Base-by-base conservation (phyloP, 345 rosid genomes). In the Brassica incana region DNA sequence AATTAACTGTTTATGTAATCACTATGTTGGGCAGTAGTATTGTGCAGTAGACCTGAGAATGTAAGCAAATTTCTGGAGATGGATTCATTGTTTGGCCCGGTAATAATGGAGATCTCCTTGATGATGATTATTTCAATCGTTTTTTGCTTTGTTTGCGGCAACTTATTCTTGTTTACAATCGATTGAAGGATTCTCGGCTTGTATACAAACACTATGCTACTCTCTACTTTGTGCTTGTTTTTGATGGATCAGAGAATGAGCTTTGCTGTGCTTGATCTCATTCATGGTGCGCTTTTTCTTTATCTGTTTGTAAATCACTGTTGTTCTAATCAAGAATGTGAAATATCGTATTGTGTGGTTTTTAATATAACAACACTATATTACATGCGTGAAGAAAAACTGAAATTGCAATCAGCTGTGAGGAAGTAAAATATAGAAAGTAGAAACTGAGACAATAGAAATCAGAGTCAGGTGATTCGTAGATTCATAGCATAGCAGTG, bases 211-310 rank as follows among this genome's bases (percentile, higher is more conserved):
- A 93, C 80, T 93, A 74, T 58, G 97, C 99, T 20, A 93, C 99
- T 77, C 89, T 95, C 30, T 93, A 95, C 80, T 89, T 95, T 63
- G 92, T 93, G 25, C 85, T 90, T 27, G 87, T 93, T 12, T 95
- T 91, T 79, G 98, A 95, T 87, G 78, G 89, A 52, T 90, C 90
- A 6, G 99, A 95, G 83, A 95, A 91, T 84, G 97, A 93, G 83
- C 97, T 95, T 69, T 20, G 99, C 98, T 8, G 88, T 93, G 93
- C 99, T 95, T 69, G 98, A 95, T 78, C 90, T 93, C 67, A 93
- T 90, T 59, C 98, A 93, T 91, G 97, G 98, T 93, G 69, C 14
- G 14, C 2, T 0, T 23, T 9, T 68, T n/a, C 2, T 50, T 38
- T 5, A 0, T 29, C 7, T 6, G 27, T 18, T 65, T 63, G 3